Evolutionary conservation across 1,284 basidiomycete genomes (phyloP), one percentile per base, ranked within the genome.

Genomic region (Rhodotorula sp.): DNA sequence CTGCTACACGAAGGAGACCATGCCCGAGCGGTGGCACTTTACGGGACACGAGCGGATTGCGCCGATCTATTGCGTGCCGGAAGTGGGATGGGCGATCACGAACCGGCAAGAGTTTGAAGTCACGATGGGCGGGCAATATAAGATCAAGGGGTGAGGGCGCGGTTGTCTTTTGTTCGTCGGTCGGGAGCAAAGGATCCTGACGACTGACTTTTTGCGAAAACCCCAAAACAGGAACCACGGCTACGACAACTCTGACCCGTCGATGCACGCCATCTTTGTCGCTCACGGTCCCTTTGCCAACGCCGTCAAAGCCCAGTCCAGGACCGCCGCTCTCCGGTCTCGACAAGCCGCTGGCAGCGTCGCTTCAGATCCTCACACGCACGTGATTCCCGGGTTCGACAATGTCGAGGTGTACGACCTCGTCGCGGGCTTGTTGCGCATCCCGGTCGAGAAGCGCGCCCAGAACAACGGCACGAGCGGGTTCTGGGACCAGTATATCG

Each of bases 201-300:
- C 6, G 34, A 39, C 34, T 39, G 34, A 39, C 34, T 39, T 39
- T 5, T 39, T 39, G 34, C 34, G 34, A 5, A 39, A 20, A 51
- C 26, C 47, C 14, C 20, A 29, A 29, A 14, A 3, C 54, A 77
- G 79, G 87, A 91, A 88, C 73, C 91, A 93, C 75, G 91, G 90
- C 16, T 93, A 92, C 79, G 92, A 94, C 79, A 93, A 93, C 75
- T 80, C 85, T 21, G 86, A 88, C 54, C 79, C 83, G 15, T 85
- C 90, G 5, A 96, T 96, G 93, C 88, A 89, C 67, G 92, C 92
- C 0, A 89, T 92, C 80, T 95, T 96, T 81, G 89, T 95, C 72
- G 91, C 91, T 3, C 90, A 91, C 78, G 93, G 93, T 2, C 92
- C 93, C 0, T 93, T 93, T 79, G 88, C 90, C 18, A 81, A 86